A percentile compares a stretch with the other conserved stretches of the same genome.
Conservation (phyloP, 2,329 filamentous ascomycete species). For the Ceratocystis papillata region DNA sequence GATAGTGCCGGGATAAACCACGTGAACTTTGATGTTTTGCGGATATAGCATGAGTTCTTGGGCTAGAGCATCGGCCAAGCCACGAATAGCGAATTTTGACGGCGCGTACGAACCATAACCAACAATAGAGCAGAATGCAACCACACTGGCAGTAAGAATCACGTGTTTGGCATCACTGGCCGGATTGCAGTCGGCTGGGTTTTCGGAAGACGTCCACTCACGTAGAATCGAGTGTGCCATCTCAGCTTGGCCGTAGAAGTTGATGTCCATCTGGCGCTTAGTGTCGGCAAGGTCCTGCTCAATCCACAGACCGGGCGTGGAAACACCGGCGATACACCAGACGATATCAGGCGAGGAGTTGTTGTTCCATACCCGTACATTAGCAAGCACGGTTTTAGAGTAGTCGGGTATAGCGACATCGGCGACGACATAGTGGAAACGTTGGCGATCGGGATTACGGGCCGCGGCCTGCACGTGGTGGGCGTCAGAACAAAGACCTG, state of each 20-base stretch:
- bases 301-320: conserved; percentile 64
- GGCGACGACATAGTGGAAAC: conserved; percentile 72
- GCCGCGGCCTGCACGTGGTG: conserved; percentile 43
- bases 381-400: conserved; percentile 55
- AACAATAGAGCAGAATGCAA: conserved; percentile 63
- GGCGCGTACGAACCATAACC: conserved; percentile 80
- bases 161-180: conserved; percentile 54
- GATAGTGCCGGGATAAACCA: conserved; percentile 78
- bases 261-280: conserved; percentile 76
- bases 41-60: conserved; percentile 85
- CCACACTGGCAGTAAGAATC: conserved; percentile 72
- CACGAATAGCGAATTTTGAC: conserved; percentile 73
- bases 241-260: conserved; percentile 80
- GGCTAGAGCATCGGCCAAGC: conserved; percentile 68
- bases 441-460: conserved; percentile 53
- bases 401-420: conserved; percentile 65
- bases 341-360: conserved; percentile 67
- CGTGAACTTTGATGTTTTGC: conserved; percentile 66
- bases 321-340: conserved; percentile 76
- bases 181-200: conserved; percentile 28
- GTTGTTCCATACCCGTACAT: conserved; percentile 70
- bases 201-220: conserved; percentile 52
- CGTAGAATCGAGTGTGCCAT: conserved; percentile 70
- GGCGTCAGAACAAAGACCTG: conserved; percentile 15
- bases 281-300: conserved; percentile 58